Evolutionary conservation across 352 stramenopile species (phyloP).

Genomic region (Thraustochytrium sp.): DNA sequence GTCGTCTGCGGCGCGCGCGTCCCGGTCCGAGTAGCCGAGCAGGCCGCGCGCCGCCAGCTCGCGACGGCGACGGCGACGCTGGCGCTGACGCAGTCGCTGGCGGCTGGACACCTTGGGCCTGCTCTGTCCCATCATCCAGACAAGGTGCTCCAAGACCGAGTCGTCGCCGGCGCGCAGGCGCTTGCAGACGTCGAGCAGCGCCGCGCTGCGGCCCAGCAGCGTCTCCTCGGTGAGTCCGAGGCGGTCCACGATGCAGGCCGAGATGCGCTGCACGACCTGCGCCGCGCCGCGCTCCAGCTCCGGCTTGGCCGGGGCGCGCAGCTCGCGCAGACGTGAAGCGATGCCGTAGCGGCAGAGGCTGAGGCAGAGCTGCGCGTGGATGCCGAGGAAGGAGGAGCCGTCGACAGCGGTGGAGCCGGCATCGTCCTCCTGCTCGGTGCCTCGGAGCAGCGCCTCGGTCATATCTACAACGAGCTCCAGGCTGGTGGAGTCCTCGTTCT

Average conservation of each 20-base stretch:
- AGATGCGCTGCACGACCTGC: not conserved
- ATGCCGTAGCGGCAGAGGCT: constrained; percentile 32
- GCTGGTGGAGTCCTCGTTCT: constrained; percentile 21
- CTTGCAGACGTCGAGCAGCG: constrained; percentile 7
- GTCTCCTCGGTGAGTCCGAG: constrained; percentile 33
- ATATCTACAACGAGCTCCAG: constrained; percentile 3
- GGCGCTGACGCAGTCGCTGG: no score
- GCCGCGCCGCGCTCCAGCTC: not conserved
- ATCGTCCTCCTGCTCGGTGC: not conserved
- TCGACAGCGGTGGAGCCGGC: not conserved
- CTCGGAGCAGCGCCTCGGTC: not conserved
- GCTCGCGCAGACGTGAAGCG: not conserved
- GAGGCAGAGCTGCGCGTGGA: constrained; percentile 38
- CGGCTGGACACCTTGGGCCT: not conserved
- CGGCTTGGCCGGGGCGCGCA: not conserved
- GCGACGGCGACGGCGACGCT: not conserved
- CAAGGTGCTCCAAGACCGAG: constrained; percentile 20
- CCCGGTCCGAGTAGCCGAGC: not conserved
- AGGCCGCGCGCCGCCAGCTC: not conserved
- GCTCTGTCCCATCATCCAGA: constrained; percentile 40
- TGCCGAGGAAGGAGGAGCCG: not conserved
- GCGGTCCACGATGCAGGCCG: not conserved
- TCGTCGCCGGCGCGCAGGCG: constrained; percentile 12
- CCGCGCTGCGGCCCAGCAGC: constrained; percentile 2
- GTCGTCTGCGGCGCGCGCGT: not conserved